Conservation (phyloP, 2,329 filamentous ascomycete species). For the Cryphonectria carpinicola region DNA sequence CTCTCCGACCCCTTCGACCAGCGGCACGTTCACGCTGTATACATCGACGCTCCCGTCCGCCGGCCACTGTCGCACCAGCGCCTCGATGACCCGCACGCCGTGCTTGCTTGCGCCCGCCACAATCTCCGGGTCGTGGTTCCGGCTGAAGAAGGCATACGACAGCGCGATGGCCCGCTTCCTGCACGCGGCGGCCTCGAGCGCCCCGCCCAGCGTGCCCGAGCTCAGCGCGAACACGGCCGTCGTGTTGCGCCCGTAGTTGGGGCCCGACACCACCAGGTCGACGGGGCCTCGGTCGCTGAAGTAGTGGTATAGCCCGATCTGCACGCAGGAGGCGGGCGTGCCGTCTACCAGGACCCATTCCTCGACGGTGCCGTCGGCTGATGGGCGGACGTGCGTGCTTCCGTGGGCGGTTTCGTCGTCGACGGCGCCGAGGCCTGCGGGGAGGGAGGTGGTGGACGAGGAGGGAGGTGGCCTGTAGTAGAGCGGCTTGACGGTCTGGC, state of each 20-base stretch:
- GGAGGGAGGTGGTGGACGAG: constrained; percentile 35
- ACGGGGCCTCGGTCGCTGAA: constrained; percentile 73
- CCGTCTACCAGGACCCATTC: constrained; percentile 85
- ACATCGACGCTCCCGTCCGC: constrained; percentile 70
- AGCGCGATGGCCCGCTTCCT: constrained; percentile 75
- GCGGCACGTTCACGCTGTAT: constrained; percentile 90
- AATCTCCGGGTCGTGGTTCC: constrained; percentile 80
- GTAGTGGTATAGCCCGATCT: constrained; percentile 81
- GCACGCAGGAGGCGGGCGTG: constrained; percentile 79
- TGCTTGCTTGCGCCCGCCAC: constrained; percentile 78
- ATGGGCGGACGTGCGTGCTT: constrained; percentile 64
- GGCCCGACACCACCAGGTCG: constrained; percentile 78
- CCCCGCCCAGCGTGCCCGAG: constrained; percentile 77
- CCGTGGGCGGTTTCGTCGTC: constrained; percentile 65
- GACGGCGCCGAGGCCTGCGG: constrained; percentile 42
- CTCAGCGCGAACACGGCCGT: constrained; percentile 79
- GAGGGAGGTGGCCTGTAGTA: constrained; percentile 70
- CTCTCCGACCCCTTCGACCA: constrained; percentile 74
- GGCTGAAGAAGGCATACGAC: constrained; percentile 86
- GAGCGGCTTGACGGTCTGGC: constrained; percentile 79
- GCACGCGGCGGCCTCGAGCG: constrained; percentile 77
- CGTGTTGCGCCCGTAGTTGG: constrained; percentile 83
- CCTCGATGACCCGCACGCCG: constrained; percentile 76
- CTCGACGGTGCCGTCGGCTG: constrained; percentile 57
- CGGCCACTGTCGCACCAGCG: constrained; percentile 76